These are phyloP conservation scores for Aureobasidium namibiae DNA, from an alignment of 2,329 filamentous ascomycete species.

Conservation along the genomic window DNA sequence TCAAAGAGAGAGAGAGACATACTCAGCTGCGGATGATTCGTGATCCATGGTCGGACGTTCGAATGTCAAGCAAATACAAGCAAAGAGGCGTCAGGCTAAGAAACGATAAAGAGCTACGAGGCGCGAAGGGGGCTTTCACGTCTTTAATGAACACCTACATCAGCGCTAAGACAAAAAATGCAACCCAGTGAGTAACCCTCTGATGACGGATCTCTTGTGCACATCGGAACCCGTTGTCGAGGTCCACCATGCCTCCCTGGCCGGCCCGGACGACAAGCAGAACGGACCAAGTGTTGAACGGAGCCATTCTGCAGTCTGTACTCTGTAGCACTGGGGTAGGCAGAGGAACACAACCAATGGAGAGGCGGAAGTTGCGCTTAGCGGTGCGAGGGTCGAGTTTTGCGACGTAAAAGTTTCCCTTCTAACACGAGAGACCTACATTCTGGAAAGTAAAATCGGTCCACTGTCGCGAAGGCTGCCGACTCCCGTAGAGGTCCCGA, in stretches of 20 bases:
- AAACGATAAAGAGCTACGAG: not conserved
- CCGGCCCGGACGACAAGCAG: not conserved
- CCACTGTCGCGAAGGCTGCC: not conserved
- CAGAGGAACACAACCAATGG: conserved; percentile 1
- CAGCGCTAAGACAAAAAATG: conserved; percentile 7
- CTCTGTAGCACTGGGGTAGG: not conserved
- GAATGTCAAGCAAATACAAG: conserved; percentile 9
- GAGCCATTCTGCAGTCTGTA: conserved; percentile 7
- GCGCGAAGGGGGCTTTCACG: not conserved
- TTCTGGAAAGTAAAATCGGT: conserved; percentile 7
- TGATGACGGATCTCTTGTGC: conserved; percentile 1
- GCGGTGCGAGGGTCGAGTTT: conserved; percentile 10
- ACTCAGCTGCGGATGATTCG: conserved; percentile 10
- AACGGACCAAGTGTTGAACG: not conserved
- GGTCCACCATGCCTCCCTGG: not conserved
- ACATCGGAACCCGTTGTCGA: not conserved
- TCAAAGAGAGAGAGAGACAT: not conserved
- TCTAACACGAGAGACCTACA: not conserved
- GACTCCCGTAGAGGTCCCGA: not conserved
- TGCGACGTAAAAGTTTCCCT: conserved; percentile 2
- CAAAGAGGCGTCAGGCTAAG: conserved; percentile 9
- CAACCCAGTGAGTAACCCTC: conserved; percentile 1
- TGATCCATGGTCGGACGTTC: conserved; percentile 9
- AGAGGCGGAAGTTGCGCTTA: not conserved
- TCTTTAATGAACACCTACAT: conserved; percentile 8